Evolutionary conservation across 148 eudicot species (phyloP).

Genomic region (Cornus kousa): DNA sequence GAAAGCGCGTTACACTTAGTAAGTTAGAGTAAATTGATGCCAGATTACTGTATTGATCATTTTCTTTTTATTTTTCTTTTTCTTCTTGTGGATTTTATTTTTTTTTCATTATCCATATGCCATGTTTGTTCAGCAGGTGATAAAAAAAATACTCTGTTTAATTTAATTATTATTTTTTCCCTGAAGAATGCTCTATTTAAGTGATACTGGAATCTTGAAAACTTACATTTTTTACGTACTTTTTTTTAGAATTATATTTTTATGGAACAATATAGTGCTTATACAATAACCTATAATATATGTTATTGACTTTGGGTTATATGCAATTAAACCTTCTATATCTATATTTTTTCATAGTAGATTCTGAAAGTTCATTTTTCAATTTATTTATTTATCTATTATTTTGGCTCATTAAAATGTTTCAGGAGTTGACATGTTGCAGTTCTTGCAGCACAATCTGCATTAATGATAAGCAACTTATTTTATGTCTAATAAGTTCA

Average conservation of each 20-base stretch:
- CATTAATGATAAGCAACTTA: neutral
- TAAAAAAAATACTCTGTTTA: neutral
- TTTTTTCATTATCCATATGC: neutral
- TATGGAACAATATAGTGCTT: neutral
- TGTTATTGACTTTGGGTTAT: neutral
- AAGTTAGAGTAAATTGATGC: conserved; percentile 33
- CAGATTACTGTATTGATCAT: too few species aligned
- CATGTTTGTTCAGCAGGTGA: neutral
- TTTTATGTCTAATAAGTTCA: neutral
- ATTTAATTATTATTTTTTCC: too few species aligned
- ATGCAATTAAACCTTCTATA: neutral
- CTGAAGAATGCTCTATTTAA: too few species aligned
- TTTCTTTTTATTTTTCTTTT: neutral
- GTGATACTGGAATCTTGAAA: conserved; percentile 1
- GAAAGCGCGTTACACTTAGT: conserved; percentile 85
- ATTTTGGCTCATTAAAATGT: neutral
- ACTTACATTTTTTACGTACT: neutral
- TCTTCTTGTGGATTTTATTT: neutral
- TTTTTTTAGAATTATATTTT: neutral
- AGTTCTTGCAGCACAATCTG: neutral
- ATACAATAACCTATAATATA: neutral
- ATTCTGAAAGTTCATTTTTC: neutral
- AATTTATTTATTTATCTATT: neutral
- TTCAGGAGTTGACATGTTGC: neutral
- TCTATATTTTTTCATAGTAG: neutral